These are phyloP conservation scores for Cephaloascus albidus DNA, from an alignment of 805 yeast genomes.

Conservation along the genomic window DNA sequence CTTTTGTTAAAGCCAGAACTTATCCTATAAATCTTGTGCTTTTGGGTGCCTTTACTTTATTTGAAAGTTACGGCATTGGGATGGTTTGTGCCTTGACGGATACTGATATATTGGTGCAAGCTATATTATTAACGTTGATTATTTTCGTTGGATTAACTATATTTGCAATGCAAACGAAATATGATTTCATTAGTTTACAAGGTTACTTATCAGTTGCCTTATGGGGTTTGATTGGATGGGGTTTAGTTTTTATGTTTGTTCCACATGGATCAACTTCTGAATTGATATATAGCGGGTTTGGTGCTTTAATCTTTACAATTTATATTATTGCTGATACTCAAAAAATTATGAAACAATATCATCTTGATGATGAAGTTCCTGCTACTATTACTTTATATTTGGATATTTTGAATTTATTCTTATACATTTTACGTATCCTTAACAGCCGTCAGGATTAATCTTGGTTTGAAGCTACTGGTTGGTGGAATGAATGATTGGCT, in stretches of 20 bases:
- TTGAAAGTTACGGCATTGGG: constrained; percentile 70
- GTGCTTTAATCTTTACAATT: constrained; percentile 64
- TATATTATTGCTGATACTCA: constrained; percentile 80
- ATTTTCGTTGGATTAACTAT: constrained; percentile 70
- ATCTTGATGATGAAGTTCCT: constrained; percentile 78
- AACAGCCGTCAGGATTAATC: constrained; percentile 14
- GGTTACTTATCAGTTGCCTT: constrained; percentile 46
- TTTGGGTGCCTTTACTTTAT: constrained; percentile 58
- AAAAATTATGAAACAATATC: constrained; percentile 59
- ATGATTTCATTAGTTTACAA: constrained; percentile 64
- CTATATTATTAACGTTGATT: constrained; percentile 56
- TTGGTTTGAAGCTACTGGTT: too few relatives aligned
- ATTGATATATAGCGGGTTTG: constrained; percentile 58
- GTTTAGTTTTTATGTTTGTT: constrained; percentile 62
- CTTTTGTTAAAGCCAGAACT: constrained; percentile 51
- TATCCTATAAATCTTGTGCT: constrained; percentile 61
- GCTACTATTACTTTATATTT: constrained; percentile 73
- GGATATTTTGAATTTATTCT: constrained; percentile 75
- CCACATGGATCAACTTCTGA: constrained; percentile 50
- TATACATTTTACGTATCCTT: constrained; percentile 64
- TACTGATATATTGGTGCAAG: constrained; percentile 57
- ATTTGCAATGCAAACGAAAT: constrained; percentile 70
- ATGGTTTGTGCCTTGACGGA: constrained; percentile 55
- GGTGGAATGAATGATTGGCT: too few relatives aligned
- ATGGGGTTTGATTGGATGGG: constrained; percentile 63